Evolutionary conservation across 1,284 basidiomycete species (phyloP), one percentile per base, ranked within the genome.

Genomic region (Naganishia albida): DNA sequence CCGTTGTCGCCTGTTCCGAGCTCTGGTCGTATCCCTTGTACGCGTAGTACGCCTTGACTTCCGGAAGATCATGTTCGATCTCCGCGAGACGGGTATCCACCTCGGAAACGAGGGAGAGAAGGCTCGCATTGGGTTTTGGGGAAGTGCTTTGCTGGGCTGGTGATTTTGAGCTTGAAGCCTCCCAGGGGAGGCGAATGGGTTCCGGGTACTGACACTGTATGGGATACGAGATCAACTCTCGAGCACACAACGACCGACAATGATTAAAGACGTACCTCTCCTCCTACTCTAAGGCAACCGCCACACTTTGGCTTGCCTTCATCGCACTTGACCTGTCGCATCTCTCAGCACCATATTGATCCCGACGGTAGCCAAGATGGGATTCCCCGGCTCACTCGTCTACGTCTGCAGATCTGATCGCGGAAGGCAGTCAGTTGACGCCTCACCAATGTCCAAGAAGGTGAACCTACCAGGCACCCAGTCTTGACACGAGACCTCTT

Each of bases 1-100:
- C 2, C 26, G 28, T 38, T 16, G 44, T 48, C 16, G 56, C 56
- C 20, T 59, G 56, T 6, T 48, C 56, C 2, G 43, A 18, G 30
- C 46, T 28, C 18, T n/a, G 12, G 7, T 59, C 56, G 44, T 59
- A 59, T 15, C 56, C 56, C 28, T 59, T 59, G 30, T 49, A 46
- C 12, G 46, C 56, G 28, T 48, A 43, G 12, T 59, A 59, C 6
- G 28, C 44, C 20, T 39, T 59, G 56, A 59, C 34, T 7, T 48
- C 56, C 8, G 56, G 56, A 7, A 59, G 13, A 12, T 43, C 28
- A 4, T 25, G 16, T 7, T 59, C 56, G 44, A 59, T 42, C 10
- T 20, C 3, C 8, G n/a, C n/a, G 15, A 44, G 28, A 13, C 25
- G 28, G 18, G 28, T 7, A 16, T 44, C 28, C 15, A 48, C 46